Conservation (phyloP, 208 protist species). For the Acanthamoeba healyi region DNA sequence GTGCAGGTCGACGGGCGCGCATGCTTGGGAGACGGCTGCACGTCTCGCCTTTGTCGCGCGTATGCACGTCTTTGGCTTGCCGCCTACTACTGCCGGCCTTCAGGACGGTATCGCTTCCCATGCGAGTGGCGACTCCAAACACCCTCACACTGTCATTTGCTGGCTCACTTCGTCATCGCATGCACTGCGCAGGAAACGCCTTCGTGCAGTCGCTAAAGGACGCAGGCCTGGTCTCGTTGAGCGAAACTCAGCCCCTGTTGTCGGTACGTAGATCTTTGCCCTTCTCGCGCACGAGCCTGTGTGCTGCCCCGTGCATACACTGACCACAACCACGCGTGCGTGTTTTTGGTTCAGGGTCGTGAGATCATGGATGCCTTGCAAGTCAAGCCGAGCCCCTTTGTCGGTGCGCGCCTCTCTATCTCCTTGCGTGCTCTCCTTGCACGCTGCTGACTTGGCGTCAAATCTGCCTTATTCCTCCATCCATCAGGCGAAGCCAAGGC, state of each 20-base stretch:
- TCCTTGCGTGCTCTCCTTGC: no score
- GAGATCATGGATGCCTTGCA: not conserved
- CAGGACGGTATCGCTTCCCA: not conserved
- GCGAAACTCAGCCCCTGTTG: not conserved
- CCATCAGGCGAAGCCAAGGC: not conserved
- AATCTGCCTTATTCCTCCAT: no score
- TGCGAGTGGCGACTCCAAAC: not conserved
- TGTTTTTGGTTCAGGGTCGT: not conserved
- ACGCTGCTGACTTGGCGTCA: no score
- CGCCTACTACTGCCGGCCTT: not conserved
- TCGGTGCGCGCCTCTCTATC: not conserved
- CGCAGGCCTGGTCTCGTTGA: not conserved
- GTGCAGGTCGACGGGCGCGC: not conserved
- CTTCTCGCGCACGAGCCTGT: not conserved
- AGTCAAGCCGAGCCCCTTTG: not conserved
- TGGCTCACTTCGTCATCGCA: not conserved
- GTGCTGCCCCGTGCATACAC: not conserved
- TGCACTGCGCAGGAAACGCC: not conserved
- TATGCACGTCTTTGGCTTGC: not conserved
- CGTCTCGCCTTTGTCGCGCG: constrained; percentile 21
- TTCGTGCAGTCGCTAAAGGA: not conserved
- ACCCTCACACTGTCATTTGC: no score
- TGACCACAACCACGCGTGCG: no score
- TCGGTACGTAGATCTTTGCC: no score
- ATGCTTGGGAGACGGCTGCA: not conserved